Base-by-base conservation (phyloP, 768 basidiomycete species). In the Tephrocybe sp. region DNA sequence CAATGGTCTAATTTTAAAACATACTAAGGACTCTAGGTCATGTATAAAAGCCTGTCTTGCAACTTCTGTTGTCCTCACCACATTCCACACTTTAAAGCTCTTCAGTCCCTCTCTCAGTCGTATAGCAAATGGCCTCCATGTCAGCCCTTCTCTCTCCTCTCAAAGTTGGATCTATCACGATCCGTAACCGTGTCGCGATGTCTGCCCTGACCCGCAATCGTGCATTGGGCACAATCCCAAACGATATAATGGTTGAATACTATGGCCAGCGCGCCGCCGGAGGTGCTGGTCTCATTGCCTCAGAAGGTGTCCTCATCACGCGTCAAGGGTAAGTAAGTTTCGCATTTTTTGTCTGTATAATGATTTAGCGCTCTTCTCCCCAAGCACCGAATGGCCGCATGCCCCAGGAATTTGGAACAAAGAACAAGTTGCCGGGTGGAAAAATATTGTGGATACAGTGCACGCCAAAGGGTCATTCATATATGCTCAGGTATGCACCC, bases 401-500 rank as follows among this genome's bases (percentile, higher is more conserved):
- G 72, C 72, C 1, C 77, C 77, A 12, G 78, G 78, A 4, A 72
- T 79, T 23, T 79, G 77, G 76, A 73, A 62, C 51, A 55, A 67
- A 9, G 71, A 74, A 26, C 77, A 79, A 51, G 65, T 75, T 9
- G 55, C 57, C 15, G 76, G 62, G 3, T 80, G 78, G 77, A 76
- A 71, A 53, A 71, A 68, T 41, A 65, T 82, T 43, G 73, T 68
- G 1, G 75, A 76, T 42, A 70, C 68, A 1, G 76, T 83, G 7
- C 79, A 82, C 56, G 58, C 62, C 7, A 73, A 71, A 32, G 76
- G 75, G 7, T 68, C 72, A 6, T 55, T 65, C 21, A 76, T 81
- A 17, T 78, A 76, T 40, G 61, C 64, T 39, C 81, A 83, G 69
- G 70, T 72, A 24, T 11, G 48, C 43, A 25, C 26, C 8, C 4